phyloP scores from a whole-genome alignment of 1,139 yeast species.

The Meyerozyma smithsonii region DNA sequence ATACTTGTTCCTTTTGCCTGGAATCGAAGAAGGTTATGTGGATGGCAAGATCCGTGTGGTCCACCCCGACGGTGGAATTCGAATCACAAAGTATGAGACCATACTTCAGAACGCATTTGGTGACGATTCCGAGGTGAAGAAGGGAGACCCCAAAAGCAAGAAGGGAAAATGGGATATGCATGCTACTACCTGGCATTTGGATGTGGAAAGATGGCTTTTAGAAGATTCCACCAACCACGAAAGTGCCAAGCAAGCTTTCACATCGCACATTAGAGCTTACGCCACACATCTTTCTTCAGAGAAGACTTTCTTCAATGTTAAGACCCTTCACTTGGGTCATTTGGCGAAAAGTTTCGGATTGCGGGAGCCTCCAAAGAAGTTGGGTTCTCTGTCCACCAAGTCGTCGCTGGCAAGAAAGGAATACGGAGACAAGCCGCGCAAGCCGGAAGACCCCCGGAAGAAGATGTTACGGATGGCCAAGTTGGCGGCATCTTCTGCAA shows the following conservation, averaged over 20 bases:
- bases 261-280: conserved; percentile 89
- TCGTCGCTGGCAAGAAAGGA: conserved; percentile 19
- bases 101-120: conserved; percentile 60
- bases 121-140: conserved; percentile 14
- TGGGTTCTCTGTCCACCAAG: conserved; percentile 33
- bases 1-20: conserved; percentile 75
- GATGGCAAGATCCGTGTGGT: conserved; percentile 43
- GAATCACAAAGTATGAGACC: conserved; percentile 46
- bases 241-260: conserved; percentile 70
- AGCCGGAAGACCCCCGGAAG: conserved; percentile 59
- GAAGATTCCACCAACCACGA: conserved; percentile 60
- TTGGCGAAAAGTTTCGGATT: conserved; percentile 91
- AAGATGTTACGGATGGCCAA: conserved; percentile 78
- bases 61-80: conserved; percentile 53
- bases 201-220: conserved; percentile 81
- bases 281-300: conserved; percentile 91
- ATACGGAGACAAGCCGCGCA: conserved; percentile 17
- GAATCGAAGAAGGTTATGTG: conserved; percentile 79
- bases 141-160: conserved; percentile 26
- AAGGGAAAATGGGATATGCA: conserved; percentile 78
- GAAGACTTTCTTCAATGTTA: conserved; percentile 73
- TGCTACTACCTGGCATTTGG: conserved; percentile 95
- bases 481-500: conserved; percentile 56
- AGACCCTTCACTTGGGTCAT: conserved; percentile 85
- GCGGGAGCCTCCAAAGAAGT: conserved; percentile 86